Base-by-base conservation (phyloP, 2,329 filamentous ascomycete genomes). In the Beauveria sp. region DNA sequence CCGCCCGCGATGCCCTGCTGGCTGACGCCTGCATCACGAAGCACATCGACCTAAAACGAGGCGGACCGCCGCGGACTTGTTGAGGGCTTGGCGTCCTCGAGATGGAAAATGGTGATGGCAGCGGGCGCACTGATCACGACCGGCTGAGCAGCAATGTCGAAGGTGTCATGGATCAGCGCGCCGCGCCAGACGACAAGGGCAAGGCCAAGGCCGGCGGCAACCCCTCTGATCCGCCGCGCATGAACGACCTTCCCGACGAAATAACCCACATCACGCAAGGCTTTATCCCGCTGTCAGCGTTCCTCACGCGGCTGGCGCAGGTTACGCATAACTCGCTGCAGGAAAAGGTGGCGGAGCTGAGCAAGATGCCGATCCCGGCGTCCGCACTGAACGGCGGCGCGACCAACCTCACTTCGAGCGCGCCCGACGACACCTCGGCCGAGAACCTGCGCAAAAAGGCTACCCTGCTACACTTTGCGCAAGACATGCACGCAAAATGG, bases 401-500 rank as follows among this genome's bases (percentile, higher is more conserved):
- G 64, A 68, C 75, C 5, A 64, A 67, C 14, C 65, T 68, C 48
- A 64, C 66, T 9, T 66, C 67, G 30, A 68, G 65, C 55, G 71
- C 75, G 37, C 66, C 70, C 2, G 82, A 86, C 59, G 86, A 90
- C 67, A 79, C 75, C 22, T 87, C 85, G 1, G 71, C 73, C 44
- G 85, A 87, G 63, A 93, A 91, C 69, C 69, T 90, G 14, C 79
- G 82, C 37, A 96, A 96, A 76, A 97, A 96, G 74, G 76, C 84
- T 30, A 75, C 80, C 41, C 73, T 97, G 58, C 75, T 96, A 62
- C 84, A 89, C 48, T 96, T 94, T 75, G 86, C 89, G 9, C 88
- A 93, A 71, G 83, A 86, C 24, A 85, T 89, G 69, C 88, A 96
- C 69, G 86, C 88, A 34, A 91, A 91, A 76, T 97, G 96, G 80